Conservation (phyloP, 805 yeast genomes). For the Zygoascus biomembranicola region DNA sequence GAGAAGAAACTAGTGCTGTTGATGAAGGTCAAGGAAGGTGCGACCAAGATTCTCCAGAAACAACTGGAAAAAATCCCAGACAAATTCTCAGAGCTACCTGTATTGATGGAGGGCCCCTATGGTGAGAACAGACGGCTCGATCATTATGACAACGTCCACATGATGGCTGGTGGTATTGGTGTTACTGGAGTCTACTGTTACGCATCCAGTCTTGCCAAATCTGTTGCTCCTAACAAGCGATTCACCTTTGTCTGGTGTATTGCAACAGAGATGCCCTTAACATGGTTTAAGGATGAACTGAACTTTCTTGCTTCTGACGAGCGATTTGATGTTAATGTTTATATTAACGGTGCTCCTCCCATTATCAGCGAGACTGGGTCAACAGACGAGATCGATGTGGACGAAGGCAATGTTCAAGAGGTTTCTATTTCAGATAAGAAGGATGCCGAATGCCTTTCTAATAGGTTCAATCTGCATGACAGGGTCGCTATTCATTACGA, state of each 20-base stretch:
- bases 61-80: slow-evolving; percentile 5
- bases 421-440: background rate
- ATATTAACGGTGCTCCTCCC: background rate
- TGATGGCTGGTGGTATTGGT: slow-evolving; percentile 72
- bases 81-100: slow-evolving; percentile 9
- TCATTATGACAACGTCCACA: slow-evolving; percentile 45
- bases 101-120: slow-evolving; percentile 63
- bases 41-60: slow-evolving; percentile 10
- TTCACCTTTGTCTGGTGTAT: slow-evolving; percentile 26
- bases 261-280: slow-evolving; percentile 20
- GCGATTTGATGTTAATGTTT: slow-evolving; percentile 22
- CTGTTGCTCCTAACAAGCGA: slow-evolving; percentile 5
- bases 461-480: background rate
- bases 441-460: background rate
- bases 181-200: slow-evolving; percentile 53
- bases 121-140: slow-evolving; percentile 46
- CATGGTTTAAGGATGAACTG: slow-evolving; percentile 25
- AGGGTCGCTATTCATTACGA: background rate
- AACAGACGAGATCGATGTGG: background rate
- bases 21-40: slow-evolving; percentile 12
- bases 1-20: slow-evolving; percentile 11
- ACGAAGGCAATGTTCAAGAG: background rate
- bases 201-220: slow-evolving; percentile 11
- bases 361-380: background rate
- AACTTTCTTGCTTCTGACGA: background rate